Conservation (phyloP, 1,284 basidiomycete species). For the Marasmius sp. region DNA sequence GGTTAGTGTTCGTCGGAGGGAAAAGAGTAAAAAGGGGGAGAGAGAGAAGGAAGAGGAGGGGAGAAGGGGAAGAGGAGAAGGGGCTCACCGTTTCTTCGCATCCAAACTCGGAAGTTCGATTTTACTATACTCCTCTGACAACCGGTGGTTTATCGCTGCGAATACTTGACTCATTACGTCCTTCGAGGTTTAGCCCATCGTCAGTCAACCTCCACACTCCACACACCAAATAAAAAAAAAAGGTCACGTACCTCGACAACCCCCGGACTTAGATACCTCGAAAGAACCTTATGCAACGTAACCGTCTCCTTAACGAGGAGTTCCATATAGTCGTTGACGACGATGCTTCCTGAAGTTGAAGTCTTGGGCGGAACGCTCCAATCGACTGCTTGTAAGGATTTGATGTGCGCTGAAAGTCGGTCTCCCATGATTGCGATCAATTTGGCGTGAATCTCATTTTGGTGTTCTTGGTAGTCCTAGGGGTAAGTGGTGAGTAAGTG, state of each 20-base stretch:
- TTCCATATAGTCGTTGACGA: conserved; percentile 84
- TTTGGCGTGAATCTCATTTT: conserved; percentile 98
- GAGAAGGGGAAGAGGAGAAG: conserved; percentile 5
- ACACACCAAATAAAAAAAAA: conserved; percentile 13
- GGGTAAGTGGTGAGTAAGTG: neutral
- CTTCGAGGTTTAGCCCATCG: too few species aligned
- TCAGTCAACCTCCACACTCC: too few species aligned
- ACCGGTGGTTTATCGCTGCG: conserved; percentile 84
- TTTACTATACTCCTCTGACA: conserved; percentile 81
- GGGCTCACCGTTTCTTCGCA: conserved; percentile 76
- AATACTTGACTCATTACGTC: conserved; percentile 92
- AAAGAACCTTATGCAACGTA: conserved; percentile 94
- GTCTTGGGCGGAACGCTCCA: conserved; percentile 66
- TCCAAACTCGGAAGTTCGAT: conserved; percentile 80
- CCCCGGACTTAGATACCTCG: conserved; percentile 78
- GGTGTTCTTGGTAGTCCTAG: conserved; percentile 97
- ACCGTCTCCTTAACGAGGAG: conserved; percentile 94
- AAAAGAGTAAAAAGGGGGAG: too few species aligned
- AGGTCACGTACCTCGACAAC: conserved; percentile 73
- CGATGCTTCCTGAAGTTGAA: conserved; percentile 31
- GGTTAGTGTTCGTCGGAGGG: too few species aligned
- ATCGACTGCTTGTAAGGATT: conserved; percentile 60
- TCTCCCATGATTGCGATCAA: conserved; percentile 99
- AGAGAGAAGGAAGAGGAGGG: neutral
- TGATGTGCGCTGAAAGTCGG: conserved; percentile 85